A percentile compares a stretch with the other conserved stretches of the same genome.
phyloP scores from a whole-genome alignment of 257 asterid genomes.

The Solanum neorickii region DNA sequence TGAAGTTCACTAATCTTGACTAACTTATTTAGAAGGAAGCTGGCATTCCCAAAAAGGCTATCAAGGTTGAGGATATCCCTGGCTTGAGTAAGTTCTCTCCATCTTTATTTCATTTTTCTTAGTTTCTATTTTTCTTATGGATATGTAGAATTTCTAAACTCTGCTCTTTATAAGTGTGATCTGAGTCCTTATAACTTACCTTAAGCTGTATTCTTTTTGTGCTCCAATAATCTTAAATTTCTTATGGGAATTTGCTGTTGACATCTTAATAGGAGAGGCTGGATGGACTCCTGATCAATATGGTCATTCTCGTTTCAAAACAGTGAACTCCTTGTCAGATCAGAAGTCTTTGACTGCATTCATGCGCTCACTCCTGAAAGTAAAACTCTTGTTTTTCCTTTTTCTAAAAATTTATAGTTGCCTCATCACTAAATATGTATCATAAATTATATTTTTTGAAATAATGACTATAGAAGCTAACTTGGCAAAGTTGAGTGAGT shows the following conservation, averaged over 20 bases:
- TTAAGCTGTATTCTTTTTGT: neutral
- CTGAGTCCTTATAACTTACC: neutral
- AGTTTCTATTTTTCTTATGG: neutral
- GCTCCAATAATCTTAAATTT: conserved; percentile 1
- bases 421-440: neutral
- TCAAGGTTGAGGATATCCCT: conserved; percentile 83
- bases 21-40: conserved; percentile 77
- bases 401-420: neutral
- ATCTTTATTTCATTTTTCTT: neutral
- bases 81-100: conserved; percentile 77
- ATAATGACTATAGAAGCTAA: neutral
- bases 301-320: conserved; percentile 82
- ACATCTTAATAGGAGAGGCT: conserved; percentile 63
- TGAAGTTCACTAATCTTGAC: conserved; percentile 1
- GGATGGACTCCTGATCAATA: conserved; percentile 97
- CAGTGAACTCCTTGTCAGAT: conserved; percentile 50
- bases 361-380: conserved; percentile 93
- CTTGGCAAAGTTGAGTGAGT: neutral
- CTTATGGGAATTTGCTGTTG: conserved; percentile 14
- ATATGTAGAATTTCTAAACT: neutral
- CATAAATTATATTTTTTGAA: neutral
- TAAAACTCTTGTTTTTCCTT: conserved; percentile 4
- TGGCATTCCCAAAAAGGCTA: conserved; percentile 70
- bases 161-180: neutral
- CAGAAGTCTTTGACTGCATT: conserved; percentile 75